Evolutionary conservation across 1,284 basidiomycete genomes (phyloP), one percentile per base, ranked within the genome.

Genomic region (Porodaedalea pini): DNA sequence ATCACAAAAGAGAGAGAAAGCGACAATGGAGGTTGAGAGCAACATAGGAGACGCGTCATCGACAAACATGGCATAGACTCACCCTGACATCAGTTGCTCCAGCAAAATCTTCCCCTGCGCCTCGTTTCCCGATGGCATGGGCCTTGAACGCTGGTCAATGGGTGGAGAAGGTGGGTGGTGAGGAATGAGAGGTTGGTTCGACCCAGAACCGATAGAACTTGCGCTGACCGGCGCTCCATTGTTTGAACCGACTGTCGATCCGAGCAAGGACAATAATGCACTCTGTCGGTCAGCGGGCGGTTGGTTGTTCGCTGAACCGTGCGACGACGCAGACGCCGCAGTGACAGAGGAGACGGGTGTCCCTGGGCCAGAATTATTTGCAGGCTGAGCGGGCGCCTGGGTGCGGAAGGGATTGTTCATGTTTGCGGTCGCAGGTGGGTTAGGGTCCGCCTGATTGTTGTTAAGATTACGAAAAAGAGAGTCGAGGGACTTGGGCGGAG

Each of bases 21-120:
- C 37, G 32, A 40, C 8, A 31, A 36, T 51, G 49, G 21, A 6
- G 49, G 49, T 36, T 36, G 49, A 21, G 21, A 51, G 27, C 19
- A 32, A 43, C 50, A 41, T 50, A 41, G 32, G 32, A 49, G 31
- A 40, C 54, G 47, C 47, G 54, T 56, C 37, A 56, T 39, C 19
- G 19, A 50, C 31, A 59, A 51, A 44, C 21, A 54, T 48, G 55
- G 60, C 59, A 51, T 37, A 63, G 27, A 77, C 85, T 75, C 67
- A 90, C 88, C 86, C 84, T 58, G 83, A 77, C 83, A 91, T 88
- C 60, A 91, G 74, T 67, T 90, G 86, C 63, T 91, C 89, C 57
- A 91, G 71, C 63, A 91, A 69, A 59, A 84, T 75, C 72, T 90
- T 88, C 51, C 85, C 85, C 67, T 88, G 86, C 0, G 79, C 71